These are phyloP conservation scores for Eucalyptus urophylla DNA, from an alignment of 345 rosid genomes.

Conservation along the genomic window DNA sequence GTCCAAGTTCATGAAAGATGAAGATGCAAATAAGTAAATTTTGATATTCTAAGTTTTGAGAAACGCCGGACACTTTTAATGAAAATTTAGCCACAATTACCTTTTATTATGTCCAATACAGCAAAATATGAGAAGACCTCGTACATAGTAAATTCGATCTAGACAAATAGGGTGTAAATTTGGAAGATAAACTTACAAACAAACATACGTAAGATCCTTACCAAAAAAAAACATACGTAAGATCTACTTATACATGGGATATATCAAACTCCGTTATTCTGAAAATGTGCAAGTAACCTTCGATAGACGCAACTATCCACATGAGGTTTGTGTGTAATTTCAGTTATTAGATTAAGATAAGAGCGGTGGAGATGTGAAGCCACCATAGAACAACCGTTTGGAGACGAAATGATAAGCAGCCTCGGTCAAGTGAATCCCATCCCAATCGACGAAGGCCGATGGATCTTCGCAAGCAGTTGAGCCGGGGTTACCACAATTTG, in stretches of 20 bases:
- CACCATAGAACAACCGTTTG: slow-evolving; percentile 18
- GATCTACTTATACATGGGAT: neutral
- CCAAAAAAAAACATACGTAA: no score
- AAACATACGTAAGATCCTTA: neutral
- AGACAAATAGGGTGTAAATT: neutral
- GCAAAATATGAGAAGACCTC: neutral
- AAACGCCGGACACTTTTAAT: neutral
- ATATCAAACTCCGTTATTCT: neutral
- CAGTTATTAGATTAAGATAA: neutral
- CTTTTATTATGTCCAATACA: neutral
- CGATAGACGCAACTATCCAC: neutral
- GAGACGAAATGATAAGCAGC: slow-evolving; percentile 40
- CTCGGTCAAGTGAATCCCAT: slow-evolving; percentile 62
- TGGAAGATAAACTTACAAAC: neutral
- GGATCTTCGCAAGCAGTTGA: slow-evolving; percentile 38
- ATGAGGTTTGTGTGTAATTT: neutral
- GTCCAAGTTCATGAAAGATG: no score
- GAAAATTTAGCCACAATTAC: neutral
- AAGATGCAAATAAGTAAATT: no score
- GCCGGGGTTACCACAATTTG: slow-evolving; percentile 36
- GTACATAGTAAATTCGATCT: neutral
- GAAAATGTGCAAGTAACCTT: neutral
- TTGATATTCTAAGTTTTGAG: neutral
- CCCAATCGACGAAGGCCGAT: slow-evolving; percentile 43
- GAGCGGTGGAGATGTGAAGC: neutral